Base-by-base conservation (phyloP, 345 rosid genomes). In the Eucalyptus urophylla region DNA sequence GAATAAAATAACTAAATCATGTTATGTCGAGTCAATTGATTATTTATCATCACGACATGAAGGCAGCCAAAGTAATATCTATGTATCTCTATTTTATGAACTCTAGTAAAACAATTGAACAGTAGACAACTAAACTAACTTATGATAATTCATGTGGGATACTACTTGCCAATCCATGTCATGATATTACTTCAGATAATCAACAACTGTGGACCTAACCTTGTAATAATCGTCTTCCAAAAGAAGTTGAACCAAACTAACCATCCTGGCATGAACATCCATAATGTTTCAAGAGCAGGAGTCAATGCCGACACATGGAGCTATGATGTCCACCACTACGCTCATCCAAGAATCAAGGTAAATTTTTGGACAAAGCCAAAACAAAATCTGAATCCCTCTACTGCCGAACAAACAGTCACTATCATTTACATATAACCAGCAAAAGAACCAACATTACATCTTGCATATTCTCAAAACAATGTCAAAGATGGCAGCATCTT, bases 81-180 rank as follows among this genome's bases (percentile, higher is more conserved):
- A 60, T 60, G 67, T 27, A 12, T 60, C 67, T 60, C 0, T 12
- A 25, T 5, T 6, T 27, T 25, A 60, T 60, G 67, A 60, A 60
- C 8, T 60, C 31, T 3, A 25, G 4, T 11, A 60, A 13, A 49
- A 49, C 0, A 1, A 2, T 4, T 6, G 8, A 60, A 25, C 0
- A 11, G 4, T 25, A 56, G 60, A 56, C 7, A 25, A 25, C n/a
- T 58, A 58, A 25, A 3, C 15, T 11, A 25, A 58, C 14, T 11
- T 58, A 45, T 8, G 62, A 11, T 24, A 56, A 24, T 9, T 56
- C 25, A 6, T 22, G 29, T 56, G 0, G 62, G 13, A 56, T 24
- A 56, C 24, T 56, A 56, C 62, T 22, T 56, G 29, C 29, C 62
- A 10, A 56, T 56, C 62, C 62, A 56, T 10, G 13, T 58, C 3